Evolutionary conservation across 306 rosid genomes (phyloP).

Genomic region (Senna siamea): DNA sequence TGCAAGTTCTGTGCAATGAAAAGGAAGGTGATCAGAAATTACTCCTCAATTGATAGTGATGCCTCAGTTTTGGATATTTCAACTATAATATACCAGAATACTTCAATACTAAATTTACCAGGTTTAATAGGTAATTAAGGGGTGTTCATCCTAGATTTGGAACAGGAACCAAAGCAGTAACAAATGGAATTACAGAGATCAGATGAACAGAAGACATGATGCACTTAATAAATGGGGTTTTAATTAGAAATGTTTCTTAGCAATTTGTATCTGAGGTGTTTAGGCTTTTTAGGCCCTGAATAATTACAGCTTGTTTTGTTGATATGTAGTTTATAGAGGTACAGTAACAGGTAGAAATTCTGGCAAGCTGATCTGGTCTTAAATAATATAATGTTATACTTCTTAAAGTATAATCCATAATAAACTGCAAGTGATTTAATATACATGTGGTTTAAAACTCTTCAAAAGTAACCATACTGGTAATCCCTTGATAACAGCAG

Average conservation of each 20-base stretch:
- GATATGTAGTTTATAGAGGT: background rate
- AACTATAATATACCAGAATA: background rate
- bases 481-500: background rate
- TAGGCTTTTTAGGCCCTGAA: background rate
- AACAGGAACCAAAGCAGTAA: background rate
- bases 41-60: slow-evolving; percentile 9
- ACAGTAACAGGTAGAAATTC: background rate
- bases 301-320: background rate
- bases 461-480: background rate
- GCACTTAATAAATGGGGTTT: background rate
- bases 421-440: background rate
- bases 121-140: background rate
- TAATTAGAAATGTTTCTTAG: background rate
- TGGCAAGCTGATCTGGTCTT: background rate
- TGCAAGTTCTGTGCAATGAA: slow-evolving; percentile 89
- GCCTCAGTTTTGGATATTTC: background rate
- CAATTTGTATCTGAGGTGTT: background rate
- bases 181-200: background rate
- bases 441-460: background rate
- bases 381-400: background rate
- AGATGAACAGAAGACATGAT: background rate
- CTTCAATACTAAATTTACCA: background rate
- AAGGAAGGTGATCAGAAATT: slow-evolving; percentile 59
- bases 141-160: background rate
- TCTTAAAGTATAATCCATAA: background rate